Base-by-base conservation (phyloP, 169 alveolate species). In the Plasmodium ovale region DNA sequence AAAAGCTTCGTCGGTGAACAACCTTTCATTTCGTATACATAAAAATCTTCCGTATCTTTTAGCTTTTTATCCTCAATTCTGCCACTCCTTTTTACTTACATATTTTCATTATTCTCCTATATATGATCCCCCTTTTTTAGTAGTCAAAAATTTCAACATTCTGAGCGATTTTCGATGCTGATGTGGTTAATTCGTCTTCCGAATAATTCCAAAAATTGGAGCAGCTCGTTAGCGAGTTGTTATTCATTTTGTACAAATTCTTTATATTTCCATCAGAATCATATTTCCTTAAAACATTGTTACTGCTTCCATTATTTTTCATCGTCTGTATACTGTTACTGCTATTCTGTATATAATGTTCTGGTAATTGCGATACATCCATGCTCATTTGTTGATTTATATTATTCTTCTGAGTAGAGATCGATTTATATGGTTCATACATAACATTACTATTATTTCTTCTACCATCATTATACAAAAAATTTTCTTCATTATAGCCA, bases 191-290 rank as follows among this genome's bases (percentile, higher is more conserved):
- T 39, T 77, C 88, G 62, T 77, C 88, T 62, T 77, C 88, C 1
- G 88, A 68, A 39, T 42, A 60, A 77, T 77, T 77, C 88, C 88
- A 77, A 31, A 77, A 62, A 53, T 77, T 77, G 16, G 88, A 77
- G 35, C 88, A 77, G 39, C 88, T 62, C 59, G 35, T 49, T 54
- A 77, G 53, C 14, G 73, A 16, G 31, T 31, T 77, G 51, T 77
- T 77, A 37, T 62, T 77, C 9, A 77, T 12, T 53, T 62, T 77
- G 53, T 77, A 77, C 29, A 64, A 19, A 64, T 77, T 77, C 62
- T 77, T 60, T 19, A 62, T 14, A 23, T 77, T 68, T 0, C 56
- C 74, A 60, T 59, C 47, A 42, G 59, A 14, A 39, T 54, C 77
- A 16, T 77, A 33, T 16, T 33, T 77, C 1, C 25, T 54, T n/a